Evolutionary conservation across 192 early-diverging fungal species (phyloP), one percentile per base, ranked within the genome.

Genomic region (Dispira simplex): DNA sequence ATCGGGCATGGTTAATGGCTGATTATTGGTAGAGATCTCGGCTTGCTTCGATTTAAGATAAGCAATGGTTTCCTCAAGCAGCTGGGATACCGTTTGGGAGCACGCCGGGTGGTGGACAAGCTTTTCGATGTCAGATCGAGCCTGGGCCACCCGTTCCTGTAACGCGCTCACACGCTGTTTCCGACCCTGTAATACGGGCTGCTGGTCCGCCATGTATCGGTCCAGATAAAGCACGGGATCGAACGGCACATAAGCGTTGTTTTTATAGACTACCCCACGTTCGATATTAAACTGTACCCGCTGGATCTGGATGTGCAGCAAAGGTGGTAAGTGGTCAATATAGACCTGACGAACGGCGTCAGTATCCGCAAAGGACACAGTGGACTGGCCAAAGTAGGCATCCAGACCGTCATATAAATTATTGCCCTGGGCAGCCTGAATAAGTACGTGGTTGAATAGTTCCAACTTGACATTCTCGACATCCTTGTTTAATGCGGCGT

Each of bases 261-360:
- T 79, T 65, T 90, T 90, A 72, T 82, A 86, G 2, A 83, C 71
- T 18, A 71, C 70, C 52, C 81, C 65, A 3, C 76, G 78, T 0
- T 66, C 44, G 43, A 77, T 68, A 65, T 87, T 79, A 63, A 81
- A 90, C 71, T 86, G 85, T 12, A 85, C 82, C 2, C 86, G 71
- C 75, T 83, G 82, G 11, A 90, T 67, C 43, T 85, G 81, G 12
- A 90, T 77, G 45, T 86, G 86, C 9, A 90, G 64, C 20, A 90
- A 75, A 0, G 86, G 84, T 21, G 88, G 88, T 10, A 84, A 71
- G 13, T 71, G 64, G 10, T 25, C 47, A 25, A 74, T 27, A 25
- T 46, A 62, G 16, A 8, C 13, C 11, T 62, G 43, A 45, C 60
- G 60, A 45, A 21, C 3, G 18, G 32, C 32, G 13, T 56, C 3